Conservation (phyloP, 306 rosid species). For the Echinosophora koreensis region DNA sequence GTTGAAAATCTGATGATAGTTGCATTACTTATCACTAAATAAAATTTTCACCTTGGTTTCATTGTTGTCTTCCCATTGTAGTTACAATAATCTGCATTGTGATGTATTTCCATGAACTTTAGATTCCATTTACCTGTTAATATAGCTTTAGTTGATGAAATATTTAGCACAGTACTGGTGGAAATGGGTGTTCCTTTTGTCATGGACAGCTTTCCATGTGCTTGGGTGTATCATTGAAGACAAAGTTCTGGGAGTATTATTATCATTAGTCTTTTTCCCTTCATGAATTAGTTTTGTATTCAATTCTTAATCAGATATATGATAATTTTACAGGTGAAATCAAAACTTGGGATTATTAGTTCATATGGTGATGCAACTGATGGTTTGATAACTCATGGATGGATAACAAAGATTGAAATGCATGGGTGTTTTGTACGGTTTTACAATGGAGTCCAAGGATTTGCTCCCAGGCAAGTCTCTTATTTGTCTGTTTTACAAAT, state of each 20-base stretch:
- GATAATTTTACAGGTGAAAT: conserved; percentile 73
- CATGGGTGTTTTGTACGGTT: conserved; percentile 93
- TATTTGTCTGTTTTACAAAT: conserved; percentile 38
- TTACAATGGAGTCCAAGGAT: conserved; percentile 96
- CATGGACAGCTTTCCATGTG: too few relatives aligned
- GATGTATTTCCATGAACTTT: not conserved
- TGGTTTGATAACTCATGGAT: conserved; percentile 92
- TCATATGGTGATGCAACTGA: conserved; percentile 81
- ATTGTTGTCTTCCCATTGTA: not conserved
- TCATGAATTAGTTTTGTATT: conserved; percentile 5
- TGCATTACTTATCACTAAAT: too few relatives aligned
- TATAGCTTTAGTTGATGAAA: not conserved
- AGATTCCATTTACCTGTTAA: not conserved
- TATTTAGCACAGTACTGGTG: not conserved
- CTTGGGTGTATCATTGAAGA: not conserved
- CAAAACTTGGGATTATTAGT: conserved; percentile 79
- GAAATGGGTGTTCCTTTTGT: conserved; percentile 4
- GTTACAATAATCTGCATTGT: not conserved
- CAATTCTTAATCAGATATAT: conserved; percentile 46
- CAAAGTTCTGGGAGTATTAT: conserved; percentile 2
- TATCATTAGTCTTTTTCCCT: not conserved
- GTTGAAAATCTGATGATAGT: not conserved
- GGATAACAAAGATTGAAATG: conserved; percentile 91
- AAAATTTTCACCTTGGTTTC: not conserved
- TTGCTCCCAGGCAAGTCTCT: conserved; percentile 81